Evolutionary conservation across 176 grass and related monocot species (phyloP).

Genomic region (Chrysopogon serrulatus): DNA sequence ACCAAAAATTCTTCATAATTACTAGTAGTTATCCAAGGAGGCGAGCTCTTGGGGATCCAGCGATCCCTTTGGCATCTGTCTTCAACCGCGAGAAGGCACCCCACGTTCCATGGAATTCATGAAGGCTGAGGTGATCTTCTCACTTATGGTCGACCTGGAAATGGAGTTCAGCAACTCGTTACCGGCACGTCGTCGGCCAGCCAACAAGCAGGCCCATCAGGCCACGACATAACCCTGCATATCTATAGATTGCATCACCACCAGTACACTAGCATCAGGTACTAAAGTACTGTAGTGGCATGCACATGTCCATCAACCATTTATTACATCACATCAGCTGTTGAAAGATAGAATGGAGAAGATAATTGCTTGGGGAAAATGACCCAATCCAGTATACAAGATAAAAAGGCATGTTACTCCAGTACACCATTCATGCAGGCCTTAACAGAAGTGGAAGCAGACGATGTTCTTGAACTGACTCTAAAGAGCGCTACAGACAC

Average conservation of each 20-base stretch:
- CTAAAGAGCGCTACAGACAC: neutral
- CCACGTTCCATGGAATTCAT: too few relatives aligned
- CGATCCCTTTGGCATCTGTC: too few relatives aligned
- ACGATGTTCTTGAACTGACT: neutral
- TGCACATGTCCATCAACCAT: neutral
- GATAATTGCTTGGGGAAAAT: neutral
- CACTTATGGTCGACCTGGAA: too few relatives aligned
- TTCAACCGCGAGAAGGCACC: too few relatives aligned
- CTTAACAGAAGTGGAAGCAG: neutral
- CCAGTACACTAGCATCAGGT: neutral
- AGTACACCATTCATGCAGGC: neutral
- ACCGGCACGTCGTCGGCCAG: neutral
- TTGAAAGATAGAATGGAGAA: neutral
- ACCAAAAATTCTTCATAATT: too few relatives aligned
- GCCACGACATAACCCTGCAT: neutral
- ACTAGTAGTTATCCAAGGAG: too few relatives aligned
- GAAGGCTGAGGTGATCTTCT: too few relatives aligned
- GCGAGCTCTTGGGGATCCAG: too few relatives aligned
- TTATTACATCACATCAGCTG: neutral
- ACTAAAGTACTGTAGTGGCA: neutral
- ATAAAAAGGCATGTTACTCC: neutral
- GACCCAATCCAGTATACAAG: neutral
- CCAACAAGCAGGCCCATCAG: too few relatives aligned
- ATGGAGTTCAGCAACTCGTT: too few relatives aligned
- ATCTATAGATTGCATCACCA: neutral